phyloP scores from a whole-genome alignment of 2,329 filamentous ascomycete species.

The Lachnellula suecica region DNA sequence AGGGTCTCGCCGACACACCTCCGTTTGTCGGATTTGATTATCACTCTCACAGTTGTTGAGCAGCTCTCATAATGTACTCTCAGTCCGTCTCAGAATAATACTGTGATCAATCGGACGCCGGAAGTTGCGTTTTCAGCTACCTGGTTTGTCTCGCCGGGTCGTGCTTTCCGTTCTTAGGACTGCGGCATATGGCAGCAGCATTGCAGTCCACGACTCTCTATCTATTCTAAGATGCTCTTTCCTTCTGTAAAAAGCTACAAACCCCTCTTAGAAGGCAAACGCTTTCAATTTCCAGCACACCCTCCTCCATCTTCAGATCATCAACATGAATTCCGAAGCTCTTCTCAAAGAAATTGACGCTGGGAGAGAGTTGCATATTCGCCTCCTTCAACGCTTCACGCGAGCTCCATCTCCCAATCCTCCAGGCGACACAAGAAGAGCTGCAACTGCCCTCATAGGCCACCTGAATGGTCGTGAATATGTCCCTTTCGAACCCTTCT shows the following conservation, averaged over 20 bases:
- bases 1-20: too few species aligned
- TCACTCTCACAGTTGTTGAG: too few species aligned
- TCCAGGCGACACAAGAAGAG: constrained; percentile 37
- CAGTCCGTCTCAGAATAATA: too few species aligned
- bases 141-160: not conserved
- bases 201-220: not conserved
- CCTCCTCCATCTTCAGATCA: not conserved
- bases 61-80: too few species aligned
- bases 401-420: constrained; percentile 38
- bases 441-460: constrained; percentile 32
- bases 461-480: constrained; percentile 29
- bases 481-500: constrained; percentile 30
- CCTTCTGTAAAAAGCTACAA: too few species aligned
- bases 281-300: not conserved
- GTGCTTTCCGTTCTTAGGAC: not conserved
- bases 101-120: too few species aligned
- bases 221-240: too few species aligned
- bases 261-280: too few species aligned
- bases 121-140: too few species aligned
- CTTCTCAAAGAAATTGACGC: constrained; percentile 28
- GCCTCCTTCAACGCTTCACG: constrained; percentile 34
- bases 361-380: constrained; percentile 27
- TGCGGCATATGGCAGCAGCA: not conserved
- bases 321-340: constrained; percentile 8
- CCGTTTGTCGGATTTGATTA: too few species aligned